Percentiles rank a stretch among this genome's conserved stretches.
Evolutionary conservation across 1,139 yeast species (phyloP).

Genomic region (Hemisphaericaspora xylofermentans): DNA sequence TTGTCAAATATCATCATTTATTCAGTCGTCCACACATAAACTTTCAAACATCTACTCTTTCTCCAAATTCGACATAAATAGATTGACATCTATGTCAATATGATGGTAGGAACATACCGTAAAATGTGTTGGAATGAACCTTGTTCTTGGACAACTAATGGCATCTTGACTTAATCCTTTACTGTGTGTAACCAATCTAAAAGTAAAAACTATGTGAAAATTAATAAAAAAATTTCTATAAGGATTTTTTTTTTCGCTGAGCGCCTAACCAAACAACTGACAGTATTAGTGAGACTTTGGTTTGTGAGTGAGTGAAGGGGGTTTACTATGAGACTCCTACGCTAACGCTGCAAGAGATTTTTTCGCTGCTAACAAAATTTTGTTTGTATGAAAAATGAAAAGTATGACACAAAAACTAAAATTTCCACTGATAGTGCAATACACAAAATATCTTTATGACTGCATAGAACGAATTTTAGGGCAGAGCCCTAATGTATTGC

Average conservation of each 20-base stretch:
- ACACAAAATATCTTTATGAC: conserved; percentile 2
- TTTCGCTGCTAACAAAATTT: no score
- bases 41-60: not conserved
- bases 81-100: not conserved
- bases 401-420: no score
- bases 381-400: no score
- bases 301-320: no score
- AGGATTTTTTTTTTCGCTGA: conserved; percentile 2
- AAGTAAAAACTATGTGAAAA: not conserved
- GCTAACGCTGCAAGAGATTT: no score
- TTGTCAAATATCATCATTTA: not conserved
- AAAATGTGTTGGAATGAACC: conserved; percentile 99
- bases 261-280: not conserved
- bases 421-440: no score
- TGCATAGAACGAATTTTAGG: conserved; percentile 14
- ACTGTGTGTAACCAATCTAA: conserved; percentile 2
- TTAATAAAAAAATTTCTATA: conserved; percentile 1
- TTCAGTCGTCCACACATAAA: no score
- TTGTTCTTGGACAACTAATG: conserved; percentile 98
- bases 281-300: not conserved
- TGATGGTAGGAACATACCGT: conserved; percentile 68
- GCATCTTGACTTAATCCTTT: conserved; percentile 54
- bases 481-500: conserved; percentile 17
- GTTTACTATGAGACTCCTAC: no score
- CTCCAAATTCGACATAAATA: not conserved